Evolutionary conservation across 176 grass and related monocot genomes (phyloP), one percentile per base, ranked within the genome.

Genomic region (Lolium multiflorum): DNA sequence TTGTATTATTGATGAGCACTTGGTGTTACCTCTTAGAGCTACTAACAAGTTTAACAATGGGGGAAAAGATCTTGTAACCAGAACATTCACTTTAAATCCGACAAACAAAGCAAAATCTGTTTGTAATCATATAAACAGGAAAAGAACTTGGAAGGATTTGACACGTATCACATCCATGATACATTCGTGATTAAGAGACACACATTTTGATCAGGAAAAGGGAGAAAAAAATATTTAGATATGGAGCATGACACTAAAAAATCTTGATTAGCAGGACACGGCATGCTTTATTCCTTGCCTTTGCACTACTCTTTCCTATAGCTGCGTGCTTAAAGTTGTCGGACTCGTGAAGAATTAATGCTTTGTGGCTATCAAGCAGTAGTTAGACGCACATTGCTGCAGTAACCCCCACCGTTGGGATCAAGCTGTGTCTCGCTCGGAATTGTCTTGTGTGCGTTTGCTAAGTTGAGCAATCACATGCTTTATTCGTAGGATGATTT

Each of bases 281-380:
- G 73, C 80, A 72, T 49, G 84, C 38, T 79, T 83, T 90, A 80
- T 84, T 84, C 75, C 67, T 56, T 85, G 82, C 82, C 74, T 84
- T 67, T 89, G 76, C 65, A 80, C 67, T 21, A 60, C n/a, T 72
- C 54, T 26, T 16, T 55, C 58, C 28, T 24, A 20, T 43, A 6
- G 84, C 4, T 80, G 35, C 2, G 49, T 59, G 59, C 73, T 50
- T 67, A 78, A 83, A 65, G 18, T 14, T 83, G 80, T 48, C 79
- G 71, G 86, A 60, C 71, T 68, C 86, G 37, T 88, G 60, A 69
- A 77, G 50, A 35, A 35, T 35, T 59, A 17, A 68, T 82, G 48
- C 28, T 57, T 11, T 55, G 49, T 5, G 11, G 64, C 35, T 8
- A 16, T 75, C 14, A 31, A 31, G 16, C 14, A 52, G 46, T 52